Conservation (phyloP, 306 rosid genomes). For the Malus sieversii region DNA sequence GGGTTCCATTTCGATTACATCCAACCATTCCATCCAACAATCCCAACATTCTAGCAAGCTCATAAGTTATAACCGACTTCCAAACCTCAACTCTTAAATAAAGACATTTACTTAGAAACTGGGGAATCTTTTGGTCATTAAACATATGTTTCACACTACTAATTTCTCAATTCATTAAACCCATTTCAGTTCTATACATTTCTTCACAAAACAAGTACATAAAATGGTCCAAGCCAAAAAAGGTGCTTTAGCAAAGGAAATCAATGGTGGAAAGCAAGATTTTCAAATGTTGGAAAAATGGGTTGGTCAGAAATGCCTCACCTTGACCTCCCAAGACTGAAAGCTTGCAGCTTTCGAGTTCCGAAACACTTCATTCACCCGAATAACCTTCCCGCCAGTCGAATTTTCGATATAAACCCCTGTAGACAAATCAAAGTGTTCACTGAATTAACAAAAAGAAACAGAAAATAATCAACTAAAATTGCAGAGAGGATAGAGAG, state of each 20-base stretch:
- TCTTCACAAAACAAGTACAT: not conserved
- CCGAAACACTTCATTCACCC: constrained; percentile 41
- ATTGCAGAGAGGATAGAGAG: not conserved
- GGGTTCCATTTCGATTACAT: not conserved
- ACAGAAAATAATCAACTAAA: not conserved
- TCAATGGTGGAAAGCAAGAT: not conserved
- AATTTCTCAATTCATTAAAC: not conserved
- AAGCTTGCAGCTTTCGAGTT: constrained; percentile 47
- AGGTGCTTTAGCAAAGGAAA: not conserved
- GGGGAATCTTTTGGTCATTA: not conserved
- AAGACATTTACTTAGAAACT: not conserved
- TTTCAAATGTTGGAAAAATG: not conserved
- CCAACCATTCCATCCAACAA: not conserved
- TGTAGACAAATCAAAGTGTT: constrained; percentile 5
- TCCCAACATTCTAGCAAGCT: not conserved
- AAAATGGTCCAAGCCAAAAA: not conserved
- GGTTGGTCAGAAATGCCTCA: constrained; percentile 20
- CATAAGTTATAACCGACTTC: not conserved
- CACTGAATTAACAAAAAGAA: not conserved
- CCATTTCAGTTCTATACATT: not conserved
- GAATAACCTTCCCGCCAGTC: constrained; percentile 40
- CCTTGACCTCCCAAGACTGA: constrained; percentile 73
- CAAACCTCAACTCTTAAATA: not conserved
- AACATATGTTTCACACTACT: not conserved
- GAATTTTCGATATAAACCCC: constrained; percentile 40